Evolutionary conservation across 208 protist species (phyloP), one percentile per base, ranked within the genome.

Genomic region (Leishmania turanica): DNA sequence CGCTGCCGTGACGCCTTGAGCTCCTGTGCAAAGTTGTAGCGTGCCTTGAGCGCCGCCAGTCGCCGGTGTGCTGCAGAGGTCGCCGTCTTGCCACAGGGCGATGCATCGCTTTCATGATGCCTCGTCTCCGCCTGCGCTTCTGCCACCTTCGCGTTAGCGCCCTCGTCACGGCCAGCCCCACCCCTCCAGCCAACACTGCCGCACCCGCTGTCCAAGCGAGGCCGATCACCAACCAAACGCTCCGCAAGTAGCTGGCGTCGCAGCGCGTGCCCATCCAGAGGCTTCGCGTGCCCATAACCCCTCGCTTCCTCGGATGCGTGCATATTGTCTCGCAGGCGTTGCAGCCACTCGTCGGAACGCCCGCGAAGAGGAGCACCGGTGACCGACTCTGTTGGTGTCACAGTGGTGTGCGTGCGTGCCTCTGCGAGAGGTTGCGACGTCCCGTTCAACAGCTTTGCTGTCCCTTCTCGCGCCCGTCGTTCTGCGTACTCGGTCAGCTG

Each of bases 401-500:
- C 40, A 0, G 45, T 34, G 45, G 69, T 27, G 69, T 51, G 69
- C 27, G 65, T 8, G 47, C 5, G n/a, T 34, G 40, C 65, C 69
- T 73, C 69, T 21, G 69, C 13, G 4, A 73, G 47, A 34, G 24
- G 24, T 51, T n/a, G 8, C 37, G 4, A 53, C 9, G 69, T 34
- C 47, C 45, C 69, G 2, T 45, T 24, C 24, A 58, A 37, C 53
- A 76, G 72, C 64, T 62, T 53, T 47, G 31, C 51, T 31, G 73
- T 27, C 45, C 34, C 27, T 47, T 49, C 19, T 56, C 83, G 47
- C 47, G 31, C n/a, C 68, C 56, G 58, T 53, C 53, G 74, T 54
- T 73, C 76, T 1, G 92, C 92, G 79, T 96, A 98, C 66, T 96
- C 95, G 40, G 93, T 96, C 24, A 98, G 77, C 75, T 93, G 85